phyloP scores from a whole-genome alignment of 2,329 filamentous ascomycete genomes.

The Aspergillus novofumigatus region DNA sequence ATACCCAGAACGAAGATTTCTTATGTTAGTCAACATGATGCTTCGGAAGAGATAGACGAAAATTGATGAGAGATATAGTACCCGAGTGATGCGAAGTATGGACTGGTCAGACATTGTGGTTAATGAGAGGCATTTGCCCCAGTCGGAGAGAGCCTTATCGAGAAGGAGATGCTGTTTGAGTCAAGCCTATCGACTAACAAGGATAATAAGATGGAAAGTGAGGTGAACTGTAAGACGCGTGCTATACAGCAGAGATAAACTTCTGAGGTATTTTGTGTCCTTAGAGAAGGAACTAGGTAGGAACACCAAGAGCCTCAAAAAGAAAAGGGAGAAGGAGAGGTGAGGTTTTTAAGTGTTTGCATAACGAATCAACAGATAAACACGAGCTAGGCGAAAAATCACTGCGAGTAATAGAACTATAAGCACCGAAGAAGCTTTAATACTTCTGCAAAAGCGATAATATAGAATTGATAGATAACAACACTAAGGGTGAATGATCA shows the following conservation, averaged over 20 bases:
- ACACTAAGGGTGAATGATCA: neutral
- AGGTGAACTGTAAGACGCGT: neutral
- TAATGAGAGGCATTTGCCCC: neutral
- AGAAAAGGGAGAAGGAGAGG: neutral
- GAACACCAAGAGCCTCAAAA: neutral
- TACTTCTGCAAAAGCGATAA: neutral
- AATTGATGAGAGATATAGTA: conserved; percentile 39
- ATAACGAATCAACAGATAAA: neutral
- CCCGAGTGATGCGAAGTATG: conserved; percentile 81
- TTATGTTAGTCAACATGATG: conserved; percentile 11
- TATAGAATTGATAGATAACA: too few species aligned
- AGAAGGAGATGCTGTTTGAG: neutral
- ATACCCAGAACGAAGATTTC: conserved; percentile 7
- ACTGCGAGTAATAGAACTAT: neutral
- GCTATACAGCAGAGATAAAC: neutral
- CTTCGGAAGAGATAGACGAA: neutral
- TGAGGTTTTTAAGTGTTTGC: neutral
- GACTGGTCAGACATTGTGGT: conserved; percentile 71
- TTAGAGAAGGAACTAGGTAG: neutral
- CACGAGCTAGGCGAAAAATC: neutral
- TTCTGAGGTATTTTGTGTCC: neutral
- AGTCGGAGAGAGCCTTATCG: neutral
- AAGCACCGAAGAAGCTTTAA: neutral
- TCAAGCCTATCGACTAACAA: neutral
- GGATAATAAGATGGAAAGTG: neutral